Evolutionary conservation across 208 protist species (phyloP), one percentile per base, ranked within the genome.

Genomic region (Paratrypanosoma confusum): DNA sequence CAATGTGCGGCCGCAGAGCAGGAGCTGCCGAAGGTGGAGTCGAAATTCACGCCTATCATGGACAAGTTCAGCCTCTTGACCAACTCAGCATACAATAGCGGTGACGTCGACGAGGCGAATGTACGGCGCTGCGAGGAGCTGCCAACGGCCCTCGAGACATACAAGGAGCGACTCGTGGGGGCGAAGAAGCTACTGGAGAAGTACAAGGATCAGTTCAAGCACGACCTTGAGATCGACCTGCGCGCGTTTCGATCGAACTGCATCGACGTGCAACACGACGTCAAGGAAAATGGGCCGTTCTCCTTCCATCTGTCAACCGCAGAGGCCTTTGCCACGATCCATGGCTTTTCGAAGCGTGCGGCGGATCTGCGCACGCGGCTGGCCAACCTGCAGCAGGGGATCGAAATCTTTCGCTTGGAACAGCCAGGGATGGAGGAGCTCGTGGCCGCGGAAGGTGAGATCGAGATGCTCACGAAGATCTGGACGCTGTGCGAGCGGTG

Each of bases 361-460:
- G 39, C 44, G 5, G 48, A 61, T 11, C 60, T 90, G 16, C 80
- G 81, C 8, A 51, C 60, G 23, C 65, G 62, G 8, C 90, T 95
- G 64, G 34, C 32, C 24, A 53, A 69, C 28, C 76, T 98, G 38
- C 72, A 90, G 57, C 71, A 90, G 38, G 95, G 96, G 18, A 85
- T 98, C 44, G 87, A 95, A 14, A 90, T 98, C 40, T 98, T 98
- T 66, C 52, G 70, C 10, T 63, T 98, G n/a, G 93, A 96, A 10
- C 71, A 74, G 24, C 93, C 92, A 4, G 48, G 42, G 27, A 81
- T 97, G 45, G 80, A 95, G 37, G 95, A 98, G 50, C 49, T 98
- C 6, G 65, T 60, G 5, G 68, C 71, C 45, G 89, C 85, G 0
- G 75, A 85, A 43, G 50, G 40, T 10, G 83, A 96, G 28, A 52